Percentiles rank a stretch among this genome's conserved stretches.
Conservation (phyloP, 2,329 filamentous ascomycete species). For the Penicillium sp. region DNA sequence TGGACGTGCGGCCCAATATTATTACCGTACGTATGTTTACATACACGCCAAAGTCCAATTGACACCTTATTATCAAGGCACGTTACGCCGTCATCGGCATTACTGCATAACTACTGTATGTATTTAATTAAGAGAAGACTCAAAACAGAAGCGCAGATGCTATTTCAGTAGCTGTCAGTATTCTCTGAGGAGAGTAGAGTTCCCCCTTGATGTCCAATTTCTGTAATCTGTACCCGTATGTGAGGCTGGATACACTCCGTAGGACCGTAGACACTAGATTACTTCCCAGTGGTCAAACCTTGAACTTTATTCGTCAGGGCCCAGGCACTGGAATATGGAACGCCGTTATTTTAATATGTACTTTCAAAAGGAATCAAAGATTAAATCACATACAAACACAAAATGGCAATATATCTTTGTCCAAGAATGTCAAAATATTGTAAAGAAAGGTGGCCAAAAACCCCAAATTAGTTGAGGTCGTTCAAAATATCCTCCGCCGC, state of each 20-base stretch:
- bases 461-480: not conserved
- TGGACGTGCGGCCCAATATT: not conserved
- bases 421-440: not conserved
- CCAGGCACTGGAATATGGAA: not conserved
- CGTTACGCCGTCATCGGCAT: not conserved
- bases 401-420: not conserved
- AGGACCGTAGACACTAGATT: too few relatives aligned
- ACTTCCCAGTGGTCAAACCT: too few relatives aligned
- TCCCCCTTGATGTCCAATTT: too few relatives aligned
- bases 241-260: too few relatives aligned
- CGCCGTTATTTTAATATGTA: not conserved
- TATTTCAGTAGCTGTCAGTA: not conserved
- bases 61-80: not conserved
- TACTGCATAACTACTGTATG: not conserved
- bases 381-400: not conserved
- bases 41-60: not conserved
- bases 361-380: not conserved
- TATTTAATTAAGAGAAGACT: not conserved
- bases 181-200: not conserved
- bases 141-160: not conserved
- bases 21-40: not conserved
- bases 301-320: not conserved
- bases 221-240: too few relatives aligned
- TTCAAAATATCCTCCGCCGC: conserved; percentile 56
- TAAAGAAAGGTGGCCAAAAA: too few relatives aligned